A percentile compares a stretch with the other conserved stretches of the same genome.
Evolutionary conservation across 352 stramenopile genomes (phyloP).

Genomic region (Albugo candida): DNA sequence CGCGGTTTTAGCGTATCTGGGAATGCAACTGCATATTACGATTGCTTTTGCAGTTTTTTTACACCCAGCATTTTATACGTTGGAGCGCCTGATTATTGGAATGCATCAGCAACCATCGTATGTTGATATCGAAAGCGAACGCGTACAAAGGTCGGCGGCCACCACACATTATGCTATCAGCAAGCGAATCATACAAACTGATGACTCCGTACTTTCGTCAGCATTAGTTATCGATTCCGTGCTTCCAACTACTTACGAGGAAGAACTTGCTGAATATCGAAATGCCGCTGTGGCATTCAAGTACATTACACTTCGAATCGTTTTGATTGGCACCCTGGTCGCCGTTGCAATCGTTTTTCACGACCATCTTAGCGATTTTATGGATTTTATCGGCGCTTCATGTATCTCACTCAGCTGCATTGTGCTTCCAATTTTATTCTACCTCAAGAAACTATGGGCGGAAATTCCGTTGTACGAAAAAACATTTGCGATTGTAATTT

Average conservation of each 20-base stretch:
- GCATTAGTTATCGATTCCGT: too few species aligned
- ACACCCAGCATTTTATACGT: constrained; percentile 10
- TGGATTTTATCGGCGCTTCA: constrained; percentile 15
- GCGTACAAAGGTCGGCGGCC: too few species aligned
- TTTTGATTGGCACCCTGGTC: constrained; percentile 8
- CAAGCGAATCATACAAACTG: too few species aligned
- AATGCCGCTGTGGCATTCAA: not conserved
- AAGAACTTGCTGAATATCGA: too few species aligned
- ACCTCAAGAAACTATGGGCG: constrained; percentile 12
- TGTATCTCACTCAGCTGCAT: constrained; percentile 17
- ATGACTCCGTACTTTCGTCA: too few species aligned
- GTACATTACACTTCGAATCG: constrained; percentile 11
- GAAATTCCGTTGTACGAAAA: constrained; percentile 11
- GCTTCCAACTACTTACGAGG: too few species aligned
- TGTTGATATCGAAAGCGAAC: too few species aligned
- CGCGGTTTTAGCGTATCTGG: constrained; percentile 8
- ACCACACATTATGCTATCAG: too few species aligned
- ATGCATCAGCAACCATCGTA: constrained; percentile 1
- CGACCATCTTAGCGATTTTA: constrained; percentile 15
- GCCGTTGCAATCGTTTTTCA: constrained; percentile 11
- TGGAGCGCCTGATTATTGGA: constrained; percentile 10
- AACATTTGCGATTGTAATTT: constrained; percentile 5
- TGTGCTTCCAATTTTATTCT: constrained; percentile 11
- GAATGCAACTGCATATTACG: constrained; percentile 10
- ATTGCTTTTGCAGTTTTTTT: constrained; percentile 11